Evolutionary conservation across 345 rosid species (phyloP), one percentile per base, ranked within the genome.

Genomic region (Mallotus nudiflorus): DNA sequence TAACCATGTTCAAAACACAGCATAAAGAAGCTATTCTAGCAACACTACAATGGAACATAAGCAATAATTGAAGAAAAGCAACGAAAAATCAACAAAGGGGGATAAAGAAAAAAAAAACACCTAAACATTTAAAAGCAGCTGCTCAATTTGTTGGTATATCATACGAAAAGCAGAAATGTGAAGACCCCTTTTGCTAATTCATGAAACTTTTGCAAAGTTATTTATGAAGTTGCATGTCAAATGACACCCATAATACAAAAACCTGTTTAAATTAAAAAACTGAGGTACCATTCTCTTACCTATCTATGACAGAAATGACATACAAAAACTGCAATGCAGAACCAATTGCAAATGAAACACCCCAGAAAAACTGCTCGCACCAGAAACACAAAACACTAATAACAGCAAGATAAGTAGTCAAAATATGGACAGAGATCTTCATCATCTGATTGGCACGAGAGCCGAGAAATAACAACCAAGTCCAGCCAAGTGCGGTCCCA

Each of bases 241-340:
- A 46, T 4, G 9, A 64, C 14, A 65, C 24, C 25, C 68, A 50
- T 10, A 11, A 16, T 9, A 9, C 20, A 24, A 59, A 49, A 59
- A 25, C 64, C 67, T 35, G n/a, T 55, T 48, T 39, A 37, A 29
- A 31, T 16, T 54, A 1, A 6, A 53, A 59, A 10, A 33, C 40
- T 39, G 12, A 57, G 6, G 16, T 11, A 15, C 33, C 27, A 31
- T 49, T 24, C 39, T 62, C 76, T 13, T 84, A 93, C 98, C 98
- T 87, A 90, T 93, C 97, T 68, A 92, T 86, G 75, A 92, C 97
- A n/a, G 97, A 90, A 55, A 95, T 82, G 73, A 92, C 96, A 78
- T 95, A 95, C 85, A 95, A 79, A 82, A 95, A 95, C 89, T 95
- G 97, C 76, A 95, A 67, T 5, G 88, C 85, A 52, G 93, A 97